Evolutionary conservation across 139 green algal species (phyloP).

Genomic region (Micractinium sp.): DNA sequence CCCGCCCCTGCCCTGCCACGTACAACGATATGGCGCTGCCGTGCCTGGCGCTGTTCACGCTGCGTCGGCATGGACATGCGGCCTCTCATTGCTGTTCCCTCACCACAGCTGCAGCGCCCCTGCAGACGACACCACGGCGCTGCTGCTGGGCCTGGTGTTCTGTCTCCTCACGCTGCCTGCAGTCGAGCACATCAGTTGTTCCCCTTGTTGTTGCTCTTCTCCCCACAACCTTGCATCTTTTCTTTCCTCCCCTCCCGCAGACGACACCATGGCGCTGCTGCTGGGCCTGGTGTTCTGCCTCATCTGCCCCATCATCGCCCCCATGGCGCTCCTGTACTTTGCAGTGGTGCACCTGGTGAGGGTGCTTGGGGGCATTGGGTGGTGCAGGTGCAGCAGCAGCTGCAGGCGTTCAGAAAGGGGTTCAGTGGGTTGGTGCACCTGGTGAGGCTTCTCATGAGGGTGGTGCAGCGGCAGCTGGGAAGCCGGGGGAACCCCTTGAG

Average conservation of each 20-base stretch:
- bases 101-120: too few species aligned
- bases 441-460: not conserved
- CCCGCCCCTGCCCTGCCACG: too few species aligned
- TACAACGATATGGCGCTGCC: too few species aligned
- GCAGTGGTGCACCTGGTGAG: slow-evolving; percentile 20
- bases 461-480: too few species aligned
- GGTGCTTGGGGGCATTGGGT: not conserved
- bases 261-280: slow-evolving; percentile 8
- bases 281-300: slow-evolving; percentile 55
- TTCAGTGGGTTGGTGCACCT: slow-evolving; percentile 13
- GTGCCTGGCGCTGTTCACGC: too few species aligned
- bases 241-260: not conserved
- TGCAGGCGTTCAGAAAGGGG: too few species aligned
- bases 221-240: not conserved
- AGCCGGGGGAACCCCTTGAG: too few species aligned
- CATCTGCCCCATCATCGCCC: slow-evolving; percentile 78
- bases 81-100: too few species aligned
- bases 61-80: too few species aligned
- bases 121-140: not conserved
- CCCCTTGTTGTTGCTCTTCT: not conserved
- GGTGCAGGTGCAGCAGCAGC: not conserved
- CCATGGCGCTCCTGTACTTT: slow-evolving; percentile 77
- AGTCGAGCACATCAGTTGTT: not conserved
- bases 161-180: slow-evolving; percentile 16
- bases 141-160: slow-evolving; percentile 48